Evolutionary conservation across 1,284 basidiomycete species (phyloP).

Genomic region (Sanguinoderma infundibulare): DNA sequence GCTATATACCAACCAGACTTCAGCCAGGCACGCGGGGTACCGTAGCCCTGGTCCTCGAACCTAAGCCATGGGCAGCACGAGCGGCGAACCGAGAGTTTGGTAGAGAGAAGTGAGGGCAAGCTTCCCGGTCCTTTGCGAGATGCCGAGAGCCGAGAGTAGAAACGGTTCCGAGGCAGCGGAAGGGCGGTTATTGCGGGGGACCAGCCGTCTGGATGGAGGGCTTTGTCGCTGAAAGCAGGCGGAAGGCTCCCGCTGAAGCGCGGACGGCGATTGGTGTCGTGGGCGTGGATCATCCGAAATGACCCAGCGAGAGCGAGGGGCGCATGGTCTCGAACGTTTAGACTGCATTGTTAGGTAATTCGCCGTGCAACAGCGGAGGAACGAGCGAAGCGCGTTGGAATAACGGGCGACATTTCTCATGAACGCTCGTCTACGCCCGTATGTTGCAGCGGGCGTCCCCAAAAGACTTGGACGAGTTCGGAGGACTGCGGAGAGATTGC

Average conservation of each 20-base stretch:
- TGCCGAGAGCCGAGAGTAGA: conserved; percentile 2
- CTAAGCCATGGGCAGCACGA: not conserved
- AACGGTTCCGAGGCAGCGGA: not conserved
- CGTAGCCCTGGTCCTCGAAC: not conserved
- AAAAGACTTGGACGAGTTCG: not conserved
- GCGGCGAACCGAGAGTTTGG: conserved; percentile 1
- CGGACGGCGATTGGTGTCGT: not conserved
- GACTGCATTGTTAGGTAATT: conserved; percentile 23
- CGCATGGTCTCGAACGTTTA: not conserved
- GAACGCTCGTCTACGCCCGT: not conserved
- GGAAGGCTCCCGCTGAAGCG: not conserved
- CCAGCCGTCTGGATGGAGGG: not conserved
- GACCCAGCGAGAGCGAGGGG: not conserved
- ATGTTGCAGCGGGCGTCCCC: not conserved
- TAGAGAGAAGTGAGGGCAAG: not conserved
- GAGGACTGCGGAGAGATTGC: not conserved
- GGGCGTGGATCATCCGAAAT: not conserved
- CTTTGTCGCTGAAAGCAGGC: not conserved
- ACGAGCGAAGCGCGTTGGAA: conserved; percentile 10
- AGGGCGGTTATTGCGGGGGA: not conserved
- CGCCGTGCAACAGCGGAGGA: conserved; percentile 20
- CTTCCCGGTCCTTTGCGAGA: conserved; percentile 4
- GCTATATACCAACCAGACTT: not conserved
- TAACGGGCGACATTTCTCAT: not conserved
- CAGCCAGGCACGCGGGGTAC: not conserved